Conservation (phyloP, 2,329 filamentous ascomycete species). For the Cadophora sp. region DNA sequence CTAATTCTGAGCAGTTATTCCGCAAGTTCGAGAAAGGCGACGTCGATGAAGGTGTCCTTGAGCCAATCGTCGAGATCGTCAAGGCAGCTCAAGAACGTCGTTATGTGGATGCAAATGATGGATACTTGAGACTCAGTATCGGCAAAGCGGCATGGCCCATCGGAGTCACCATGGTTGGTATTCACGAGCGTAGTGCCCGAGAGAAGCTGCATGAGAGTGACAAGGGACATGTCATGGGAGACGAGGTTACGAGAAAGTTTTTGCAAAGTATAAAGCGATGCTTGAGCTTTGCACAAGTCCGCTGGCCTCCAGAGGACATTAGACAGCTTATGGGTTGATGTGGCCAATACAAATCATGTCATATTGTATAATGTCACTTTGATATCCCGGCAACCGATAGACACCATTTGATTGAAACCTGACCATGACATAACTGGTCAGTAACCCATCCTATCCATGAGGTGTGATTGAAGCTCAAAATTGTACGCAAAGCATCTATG, state of each 20-base stretch:
- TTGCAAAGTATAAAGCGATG: slow-evolving; percentile 98
- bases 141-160: slow-evolving; percentile 98
- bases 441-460: not conserved
- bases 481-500: no score
- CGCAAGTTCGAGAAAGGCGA: slow-evolving; percentile 85
- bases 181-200: slow-evolving; percentile 93
- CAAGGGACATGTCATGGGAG: slow-evolving; percentile 95
- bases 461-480: no score
- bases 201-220: slow-evolving; percentile 92
- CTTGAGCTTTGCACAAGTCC: slow-evolving; percentile 93
- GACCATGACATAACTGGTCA: not conserved
- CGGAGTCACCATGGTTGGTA: slow-evolving; percentile 99
- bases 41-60: slow-evolving; percentile 78
- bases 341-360: slow-evolving; percentile 1
- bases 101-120: slow-evolving; percentile 97
- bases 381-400: not conserved
- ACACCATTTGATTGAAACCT: not conserved
- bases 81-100: slow-evolving; percentile 86
- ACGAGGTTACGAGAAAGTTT: slow-evolving; percentile 94
- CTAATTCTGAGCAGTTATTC: slow-evolving; percentile 66
- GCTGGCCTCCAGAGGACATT: slow-evolving; percentile 93
- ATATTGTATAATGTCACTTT: not conserved
- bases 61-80: slow-evolving; percentile 90
- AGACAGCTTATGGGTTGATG: slow-evolving; percentile 85
- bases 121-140: slow-evolving; percentile 90